Base-by-base conservation (phyloP, 306 rosid species). In the Prinsepia uniflora region DNA sequence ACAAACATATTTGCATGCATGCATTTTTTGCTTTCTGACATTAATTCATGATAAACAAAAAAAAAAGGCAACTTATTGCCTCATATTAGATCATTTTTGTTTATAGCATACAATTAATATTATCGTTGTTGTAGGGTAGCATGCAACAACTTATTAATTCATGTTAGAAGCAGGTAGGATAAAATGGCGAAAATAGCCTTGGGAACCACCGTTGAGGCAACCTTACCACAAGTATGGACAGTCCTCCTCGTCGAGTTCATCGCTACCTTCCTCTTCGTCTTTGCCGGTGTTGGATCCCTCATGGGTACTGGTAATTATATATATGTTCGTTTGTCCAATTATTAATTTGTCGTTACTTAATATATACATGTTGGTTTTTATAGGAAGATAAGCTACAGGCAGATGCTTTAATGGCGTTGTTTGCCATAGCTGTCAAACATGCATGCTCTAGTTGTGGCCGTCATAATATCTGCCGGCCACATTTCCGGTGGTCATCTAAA, bases 401-500 rank as follows among this genome's bases (percentile, higher is more conserved):
- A 41, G 81, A 82, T 68, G 61, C 92, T 22, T 61, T 89, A 0
- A 86, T 87, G 46, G 86, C 86, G 1, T 71, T 93, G 82, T 81
- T 90, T 66, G 87, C 72, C 12, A 85, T 90, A 74, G 96, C 94
- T 0, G 67, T 93, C n/a, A 78, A 97, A 20, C 92, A 93, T 73
- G 92, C 97, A 8, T 73, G 92, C 97, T 7, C 82, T 93, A 13
- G 93, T 86, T 15, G 96, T 88, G 74, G 97, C 96, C 0, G 93
- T 87, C 2, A 93, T 85, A 96, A 75, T 93, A 20, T 90, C 98
- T 5, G 89, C 92, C 55, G 98, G 90, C 8, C 98, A 90, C 72
- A 88, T 93, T 63, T 93, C 98, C 12, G 98, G 97, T 0, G 97
- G 98, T 14, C 97, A 93, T 63, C 90, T 93, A 41, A 93, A 93